Percentiles rank a stretch among this genome's conserved stretches.
Evolutionary conservation across 805 yeast genomes (phyloP).

Genomic region (Cyberlindnera japonica): DNA sequence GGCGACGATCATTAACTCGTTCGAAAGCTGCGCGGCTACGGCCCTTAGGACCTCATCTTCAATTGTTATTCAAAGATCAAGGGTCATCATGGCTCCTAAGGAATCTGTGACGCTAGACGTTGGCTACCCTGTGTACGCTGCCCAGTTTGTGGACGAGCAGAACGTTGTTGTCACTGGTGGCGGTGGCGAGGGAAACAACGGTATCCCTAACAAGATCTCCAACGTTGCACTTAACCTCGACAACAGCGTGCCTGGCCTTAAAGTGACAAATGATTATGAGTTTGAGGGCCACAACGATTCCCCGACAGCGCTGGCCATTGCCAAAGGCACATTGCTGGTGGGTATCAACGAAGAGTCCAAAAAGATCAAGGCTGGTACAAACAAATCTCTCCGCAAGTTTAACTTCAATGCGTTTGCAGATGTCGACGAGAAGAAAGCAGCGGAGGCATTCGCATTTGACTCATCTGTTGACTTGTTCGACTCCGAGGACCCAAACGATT

Average conservation of each 20-base stretch:
- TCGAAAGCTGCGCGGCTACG: not conserved
- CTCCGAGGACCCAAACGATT: constrained; percentile 47
- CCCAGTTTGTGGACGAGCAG: constrained; percentile 59
- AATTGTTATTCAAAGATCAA: too few relatives aligned
- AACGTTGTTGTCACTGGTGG: constrained; percentile 83
- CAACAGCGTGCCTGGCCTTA: constrained; percentile 39
- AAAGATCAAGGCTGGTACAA: constrained; percentile 54
- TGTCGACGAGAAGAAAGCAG: constrained; percentile 29
- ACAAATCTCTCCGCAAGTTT: constrained; percentile 71
- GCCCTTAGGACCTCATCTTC: not conserved
- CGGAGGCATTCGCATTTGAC: constrained; percentile 54
- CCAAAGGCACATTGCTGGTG: constrained; percentile 46
- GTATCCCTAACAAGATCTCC: constrained; percentile 79
- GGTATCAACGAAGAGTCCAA: constrained; percentile 73
- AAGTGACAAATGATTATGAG: constrained; percentile 59
- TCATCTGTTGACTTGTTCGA: constrained; percentile 56
- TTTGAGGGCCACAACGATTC: constrained; percentile 70
- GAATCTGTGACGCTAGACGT: constrained; percentile 18
- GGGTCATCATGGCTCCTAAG: constrained; percentile 3
- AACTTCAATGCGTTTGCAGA: constrained; percentile 8
- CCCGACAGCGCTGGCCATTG: constrained; percentile 77
- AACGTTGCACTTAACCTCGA: constrained; percentile 56
- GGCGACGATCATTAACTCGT: too few relatives aligned
- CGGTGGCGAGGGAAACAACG: constrained; percentile 92
- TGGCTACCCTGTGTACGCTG: constrained; percentile 74